Percentiles rank a stretch among this genome's conserved stretches.
These are phyloP conservation scores for Dactylonectria macrodidyma DNA, from an alignment of 2,329 filamentous ascomycete genomes.

Conservation along the genomic window DNA sequence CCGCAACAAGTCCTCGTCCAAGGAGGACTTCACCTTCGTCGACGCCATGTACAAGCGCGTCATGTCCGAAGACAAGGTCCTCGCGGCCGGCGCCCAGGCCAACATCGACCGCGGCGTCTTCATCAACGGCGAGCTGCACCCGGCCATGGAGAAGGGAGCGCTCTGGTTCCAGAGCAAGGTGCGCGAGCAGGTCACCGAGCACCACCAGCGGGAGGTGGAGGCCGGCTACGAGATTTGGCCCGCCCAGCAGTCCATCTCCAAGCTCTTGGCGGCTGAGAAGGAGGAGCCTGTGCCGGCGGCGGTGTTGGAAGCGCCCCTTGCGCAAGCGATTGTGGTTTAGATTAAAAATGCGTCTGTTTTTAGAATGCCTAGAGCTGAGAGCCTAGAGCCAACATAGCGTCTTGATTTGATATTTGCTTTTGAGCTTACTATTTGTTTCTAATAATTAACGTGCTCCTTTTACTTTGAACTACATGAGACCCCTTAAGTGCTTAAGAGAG, in stretches of 20 bases:
- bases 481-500: too few species aligned
- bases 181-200: constrained; percentile 17
- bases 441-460: too few species aligned
- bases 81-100: constrained; percentile 64
- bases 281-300: not conserved
- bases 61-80: constrained; percentile 65
- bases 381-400: too few species aligned
- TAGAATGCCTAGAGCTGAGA: too few species aligned
- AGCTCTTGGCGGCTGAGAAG: not conserved
- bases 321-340: too few species aligned
- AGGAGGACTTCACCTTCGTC: constrained; percentile 63
- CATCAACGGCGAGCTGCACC: constrained; percentile 66
- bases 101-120: constrained; percentile 67
- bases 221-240: constrained; percentile 22
- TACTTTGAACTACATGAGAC: too few species aligned
- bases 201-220: constrained; percentile 13
- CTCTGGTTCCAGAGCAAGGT: constrained; percentile 28
- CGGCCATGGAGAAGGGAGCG: constrained; percentile 62
- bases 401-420: too few species aligned
- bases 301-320: too few species aligned
- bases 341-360: too few species aligned
- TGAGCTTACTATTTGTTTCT: too few species aligned
- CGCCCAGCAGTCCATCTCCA: constrained; percentile 1
- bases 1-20: constrained; percentile 61
- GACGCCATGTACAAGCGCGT: constrained; percentile 66